Evolutionary conservation across 208 protist genomes (phyloP).

Genomic region (Trypanosomatidae sp.): DNA sequence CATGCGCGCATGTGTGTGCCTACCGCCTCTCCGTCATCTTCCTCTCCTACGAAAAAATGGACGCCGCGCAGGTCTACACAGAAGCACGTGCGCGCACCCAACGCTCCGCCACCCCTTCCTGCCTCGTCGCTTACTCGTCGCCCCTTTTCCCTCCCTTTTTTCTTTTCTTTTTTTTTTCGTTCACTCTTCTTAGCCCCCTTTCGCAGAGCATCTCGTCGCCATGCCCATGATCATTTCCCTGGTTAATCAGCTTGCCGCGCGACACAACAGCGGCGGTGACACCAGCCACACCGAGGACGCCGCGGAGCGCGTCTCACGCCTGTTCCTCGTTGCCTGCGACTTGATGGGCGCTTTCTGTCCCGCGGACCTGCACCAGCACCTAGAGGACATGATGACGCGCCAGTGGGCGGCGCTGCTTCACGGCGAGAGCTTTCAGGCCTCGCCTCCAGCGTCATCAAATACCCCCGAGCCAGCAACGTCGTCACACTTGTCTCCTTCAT

Average conservation of each 20-base stretch:
- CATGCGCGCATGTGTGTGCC: not conserved
- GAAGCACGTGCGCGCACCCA: not conserved
- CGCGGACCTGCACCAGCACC: conserved; percentile 9
- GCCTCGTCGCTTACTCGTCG: not conserved
- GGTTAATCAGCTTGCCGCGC: conserved; percentile 22
- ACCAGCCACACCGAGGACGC: conserved; percentile 6
- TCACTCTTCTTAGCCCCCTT: not conserved
- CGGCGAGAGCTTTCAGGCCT: not conserved
- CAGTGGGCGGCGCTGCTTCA: conserved; percentile 14
- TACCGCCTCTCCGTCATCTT: not conserved
- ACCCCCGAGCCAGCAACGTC: not conserved
- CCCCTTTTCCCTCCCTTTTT: not conserved
- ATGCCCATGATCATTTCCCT: conserved; percentile 9
- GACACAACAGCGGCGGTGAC: conserved; percentile 7
- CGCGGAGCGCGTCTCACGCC: conserved; percentile 12
- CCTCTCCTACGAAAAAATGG: not conserved
- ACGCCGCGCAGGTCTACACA: not conserved
- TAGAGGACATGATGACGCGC: conserved; percentile 18
- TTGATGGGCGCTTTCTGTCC: conserved; percentile 9
- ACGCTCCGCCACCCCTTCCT: not conserved
- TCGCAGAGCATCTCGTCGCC: conserved; percentile 1
- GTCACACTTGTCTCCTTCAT: not conserved
- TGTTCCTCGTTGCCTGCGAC: conserved; percentile 27
- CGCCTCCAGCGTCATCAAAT: not conserved
- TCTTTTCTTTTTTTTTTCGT: not conserved